A percentile compares a stretch with the other conserved stretches of the same genome.
These are phyloP conservation scores for Mrakia hoshinonis DNA, from an alignment of 768 basidiomycete species.

Conservation along the genomic window DNA sequence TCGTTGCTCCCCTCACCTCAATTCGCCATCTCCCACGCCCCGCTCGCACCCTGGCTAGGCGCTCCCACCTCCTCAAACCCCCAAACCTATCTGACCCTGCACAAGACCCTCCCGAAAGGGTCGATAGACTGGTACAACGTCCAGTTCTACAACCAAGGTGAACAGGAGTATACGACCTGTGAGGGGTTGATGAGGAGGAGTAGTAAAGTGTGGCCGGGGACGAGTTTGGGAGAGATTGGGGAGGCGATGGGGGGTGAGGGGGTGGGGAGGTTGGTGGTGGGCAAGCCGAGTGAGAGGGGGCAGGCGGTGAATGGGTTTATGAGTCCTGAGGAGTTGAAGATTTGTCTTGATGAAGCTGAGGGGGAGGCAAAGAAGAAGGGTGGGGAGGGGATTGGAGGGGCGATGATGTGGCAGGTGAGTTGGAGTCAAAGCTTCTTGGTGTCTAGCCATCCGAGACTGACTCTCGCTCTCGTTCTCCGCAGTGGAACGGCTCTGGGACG, in stretches of 20 bases:
- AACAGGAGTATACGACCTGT: slow-evolving; percentile 10
- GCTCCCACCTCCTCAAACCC: neutral
- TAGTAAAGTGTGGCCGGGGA: neutral
- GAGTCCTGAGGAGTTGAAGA: too few relatives aligned
- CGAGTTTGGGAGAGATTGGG: slow-evolving; percentile 6
- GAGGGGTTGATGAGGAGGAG: neutral
- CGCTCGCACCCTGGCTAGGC: neutral
- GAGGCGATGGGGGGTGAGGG: neutral
- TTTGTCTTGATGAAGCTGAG: too few relatives aligned
- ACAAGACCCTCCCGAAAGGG: neutral
- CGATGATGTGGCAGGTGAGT: too few relatives aligned
- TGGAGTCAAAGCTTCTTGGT: too few relatives aligned
- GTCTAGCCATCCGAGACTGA: too few relatives aligned
- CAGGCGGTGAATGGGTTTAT: slow-evolving; percentile 15
- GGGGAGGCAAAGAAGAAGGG: too few relatives aligned
- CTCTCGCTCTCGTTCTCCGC: too few relatives aligned
- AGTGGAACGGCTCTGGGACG: too few relatives aligned
- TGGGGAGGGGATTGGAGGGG: too few relatives aligned
- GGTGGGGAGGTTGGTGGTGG: neutral
- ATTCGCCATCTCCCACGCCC: slow-evolving; percentile 8
- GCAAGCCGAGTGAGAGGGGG: slow-evolving; percentile 2
- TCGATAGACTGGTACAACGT: neutral
- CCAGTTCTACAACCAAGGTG: slow-evolving; percentile 8
- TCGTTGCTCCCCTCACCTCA: neutral
- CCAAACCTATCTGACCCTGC: neutral